Evolutionary conservation across 371 early-diverging fungal species (phyloP).

Genomic region (Zancudomyces culisetae): DNA sequence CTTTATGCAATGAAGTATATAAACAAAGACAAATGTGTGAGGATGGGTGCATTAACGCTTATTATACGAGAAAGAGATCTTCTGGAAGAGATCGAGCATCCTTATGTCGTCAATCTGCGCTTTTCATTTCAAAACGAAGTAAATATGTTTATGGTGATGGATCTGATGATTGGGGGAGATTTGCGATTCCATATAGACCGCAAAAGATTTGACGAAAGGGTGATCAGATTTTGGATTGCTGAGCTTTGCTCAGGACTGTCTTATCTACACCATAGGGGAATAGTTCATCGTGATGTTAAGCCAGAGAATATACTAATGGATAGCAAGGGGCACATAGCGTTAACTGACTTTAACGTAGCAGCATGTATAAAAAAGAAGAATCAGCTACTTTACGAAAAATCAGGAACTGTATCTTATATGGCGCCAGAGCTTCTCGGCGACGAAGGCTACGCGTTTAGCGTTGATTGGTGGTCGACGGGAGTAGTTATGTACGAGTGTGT

Average conservation of each 20-base stretch:
- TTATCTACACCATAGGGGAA: slow-evolving; percentile 40
- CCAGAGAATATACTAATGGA: slow-evolving; percentile 87
- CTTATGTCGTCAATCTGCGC: slow-evolving; percentile 76
- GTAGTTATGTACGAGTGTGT: slow-evolving; percentile 94
- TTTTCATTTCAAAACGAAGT: slow-evolving; percentile 84
- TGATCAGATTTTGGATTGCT: slow-evolving; percentile 61
- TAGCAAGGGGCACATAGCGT: slow-evolving; percentile 61
- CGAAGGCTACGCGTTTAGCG: slow-evolving; percentile 33
- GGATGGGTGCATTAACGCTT: slow-evolving; percentile 43
- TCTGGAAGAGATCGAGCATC: slow-evolving; percentile 66
- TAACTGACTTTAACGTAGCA: slow-evolving; percentile 77
- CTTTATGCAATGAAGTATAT: slow-evolving; percentile 68
- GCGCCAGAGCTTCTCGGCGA: slow-evolving; percentile 48
- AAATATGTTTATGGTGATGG: slow-evolving; percentile 70
- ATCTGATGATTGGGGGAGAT: slow-evolving; percentile 80
- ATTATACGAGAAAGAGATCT: slow-evolving; percentile 75
- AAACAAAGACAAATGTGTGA: slow-evolving; percentile 49
- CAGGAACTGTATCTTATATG: slow-evolving; percentile 22
- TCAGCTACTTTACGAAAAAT: slow-evolving; percentile 4
- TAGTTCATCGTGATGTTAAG: slow-evolving; percentile 57
- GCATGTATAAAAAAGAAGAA: slow-evolving; percentile 6
- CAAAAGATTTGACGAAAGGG: slow-evolving; percentile 48
- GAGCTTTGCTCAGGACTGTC: slow-evolving; percentile 45
- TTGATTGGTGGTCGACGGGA: slow-evolving; percentile 97
- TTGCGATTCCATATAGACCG: slow-evolving; percentile 70